Evolutionary conservation across 495 filamentous ascomycete species (phyloP).

Genomic region (Daldinia grandis): DNA sequence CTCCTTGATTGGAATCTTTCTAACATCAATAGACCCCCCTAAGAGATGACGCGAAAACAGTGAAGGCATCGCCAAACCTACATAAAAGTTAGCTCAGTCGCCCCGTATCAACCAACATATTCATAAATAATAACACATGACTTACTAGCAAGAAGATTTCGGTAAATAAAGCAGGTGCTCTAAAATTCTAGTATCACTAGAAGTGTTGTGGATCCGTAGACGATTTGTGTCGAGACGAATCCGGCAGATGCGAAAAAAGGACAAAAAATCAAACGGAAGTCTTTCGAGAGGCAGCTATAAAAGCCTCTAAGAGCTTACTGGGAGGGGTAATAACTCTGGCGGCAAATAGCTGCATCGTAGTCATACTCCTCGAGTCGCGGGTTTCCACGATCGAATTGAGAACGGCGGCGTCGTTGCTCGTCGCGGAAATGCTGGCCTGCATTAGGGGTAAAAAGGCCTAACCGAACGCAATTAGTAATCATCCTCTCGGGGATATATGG

Average conservation of each 20-base stretch:
- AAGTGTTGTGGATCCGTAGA: slow-evolving; percentile 1
- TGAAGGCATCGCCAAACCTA: slow-evolving; percentile 5
- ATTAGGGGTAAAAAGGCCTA: slow-evolving; percentile 76
- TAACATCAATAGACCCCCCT: neutral
- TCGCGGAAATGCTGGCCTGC: slow-evolving; percentile 76
- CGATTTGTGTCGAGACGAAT: neutral
- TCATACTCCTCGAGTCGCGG: slow-evolving; percentile 68
- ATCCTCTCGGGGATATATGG: neutral
- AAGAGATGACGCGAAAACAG: slow-evolving; percentile 1
- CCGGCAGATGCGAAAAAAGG: neutral
- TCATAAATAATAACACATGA: neutral
- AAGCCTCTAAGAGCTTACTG: slow-evolving; percentile 29
- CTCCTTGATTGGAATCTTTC: neutral
- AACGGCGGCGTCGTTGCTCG: slow-evolving; percentile 78
- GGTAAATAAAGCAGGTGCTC: neutral
- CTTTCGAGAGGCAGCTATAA: neutral
- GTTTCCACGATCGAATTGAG: slow-evolving; percentile 79
- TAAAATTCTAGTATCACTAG: slow-evolving; percentile 1
- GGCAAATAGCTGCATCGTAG: slow-evolving; percentile 49
- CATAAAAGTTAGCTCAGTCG: slow-evolving; percentile 1
- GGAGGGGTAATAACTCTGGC: slow-evolving; percentile 43
- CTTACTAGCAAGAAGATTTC: slow-evolving; percentile 10
- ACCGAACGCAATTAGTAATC: slow-evolving; percentile 15
- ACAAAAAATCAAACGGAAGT: neutral
- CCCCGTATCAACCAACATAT: too few relatives aligned